Percentiles rank a stretch among this genome's conserved stretches.
Evolutionary conservation across 2,329 filamentous ascomycete genomes (phyloP).

Genomic region (Decorospora gaudefroyi): DNA sequence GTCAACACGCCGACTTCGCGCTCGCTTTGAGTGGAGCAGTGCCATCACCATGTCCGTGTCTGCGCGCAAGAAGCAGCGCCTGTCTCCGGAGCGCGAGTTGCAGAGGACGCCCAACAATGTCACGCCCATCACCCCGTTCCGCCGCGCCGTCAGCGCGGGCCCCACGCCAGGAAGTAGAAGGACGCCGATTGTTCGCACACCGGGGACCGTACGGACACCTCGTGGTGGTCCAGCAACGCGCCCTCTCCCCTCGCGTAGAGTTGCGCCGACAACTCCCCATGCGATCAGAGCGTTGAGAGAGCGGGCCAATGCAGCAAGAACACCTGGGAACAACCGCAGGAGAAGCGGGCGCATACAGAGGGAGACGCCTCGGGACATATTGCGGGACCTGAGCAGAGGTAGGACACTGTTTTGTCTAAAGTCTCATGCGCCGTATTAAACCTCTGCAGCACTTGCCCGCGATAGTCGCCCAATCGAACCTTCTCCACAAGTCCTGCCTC

Average conservation of each 20-base stretch:
- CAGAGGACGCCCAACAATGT: constrained; percentile 31
- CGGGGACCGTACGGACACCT: constrained; percentile 45
- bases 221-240: constrained; percentile 41
- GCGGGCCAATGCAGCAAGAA: constrained; percentile 55
- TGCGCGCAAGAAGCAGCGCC: constrained; percentile 43
- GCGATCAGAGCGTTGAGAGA: constrained; percentile 60
- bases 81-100: constrained; percentile 38
- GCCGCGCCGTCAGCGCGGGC: constrained; percentile 43
- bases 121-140: constrained; percentile 41
- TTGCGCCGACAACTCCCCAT: constrained; percentile 59
- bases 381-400: constrained; percentile 59
- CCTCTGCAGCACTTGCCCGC: constrained; percentile 54
- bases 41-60: constrained; percentile 45
- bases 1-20: constrained; percentile 26
- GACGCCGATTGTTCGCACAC: constrained; percentile 43
- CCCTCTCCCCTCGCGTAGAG: constrained; percentile 41
- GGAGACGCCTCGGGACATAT: constrained; percentile 60
- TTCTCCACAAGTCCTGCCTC: constrained; percentile 50
- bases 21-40: constrained; percentile 8
- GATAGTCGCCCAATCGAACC: constrained; percentile 53
- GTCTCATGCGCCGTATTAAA: constrained; percentile 8
- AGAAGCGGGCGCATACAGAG: constrained; percentile 56
- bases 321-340: constrained; percentile 56
- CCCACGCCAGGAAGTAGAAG: constrained; percentile 39
- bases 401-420: constrained; percentile 13